Percentiles rank a stretch among this genome's conserved stretches.
Evolutionary conservation across 768 basidiomycete genomes (phyloP).

Genomic region (Antrodiella citrinella): DNA sequence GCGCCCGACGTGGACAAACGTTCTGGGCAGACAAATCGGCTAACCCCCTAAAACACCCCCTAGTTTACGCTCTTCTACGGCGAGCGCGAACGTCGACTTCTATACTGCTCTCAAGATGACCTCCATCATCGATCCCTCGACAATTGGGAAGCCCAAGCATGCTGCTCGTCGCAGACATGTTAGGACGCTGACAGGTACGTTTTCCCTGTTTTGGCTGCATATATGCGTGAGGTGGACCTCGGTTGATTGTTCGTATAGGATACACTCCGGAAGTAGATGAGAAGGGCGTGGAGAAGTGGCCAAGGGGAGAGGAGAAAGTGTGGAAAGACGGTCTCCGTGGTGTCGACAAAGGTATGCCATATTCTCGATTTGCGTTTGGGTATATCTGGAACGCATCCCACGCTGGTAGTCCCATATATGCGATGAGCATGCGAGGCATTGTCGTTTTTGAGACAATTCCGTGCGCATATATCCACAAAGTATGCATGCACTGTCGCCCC

Average conservation of each 20-base stretch:
- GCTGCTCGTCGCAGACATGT: constrained; percentile 8
- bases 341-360: constrained; percentile 43
- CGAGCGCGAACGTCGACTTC: no score
- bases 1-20: not conserved
- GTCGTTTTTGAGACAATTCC: no score
- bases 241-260: constrained; percentile 32
- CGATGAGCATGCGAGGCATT: no score
- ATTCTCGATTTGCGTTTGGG: not conserved
- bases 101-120: constrained; percentile 6
- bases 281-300: constrained; percentile 79
- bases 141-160: constrained; percentile 7
- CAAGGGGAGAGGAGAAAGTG: constrained; percentile 63
- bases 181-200: constrained; percentile 10
- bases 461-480: not conserved
- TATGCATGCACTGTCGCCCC: no score
- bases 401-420: not conserved
- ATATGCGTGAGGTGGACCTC: not conserved
- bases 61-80: no score
- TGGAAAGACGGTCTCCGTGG: constrained; percentile 61
- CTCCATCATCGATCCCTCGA: constrained; percentile 9
- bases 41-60: no score
- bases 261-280: constrained; percentile 75
- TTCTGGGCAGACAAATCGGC: no score
- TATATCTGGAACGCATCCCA: not conserved
- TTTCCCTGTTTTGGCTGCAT: not conserved